phyloP scores from a whole-genome alignment of 2,329 filamentous ascomycete species.

The Monilinia laxa region DNA sequence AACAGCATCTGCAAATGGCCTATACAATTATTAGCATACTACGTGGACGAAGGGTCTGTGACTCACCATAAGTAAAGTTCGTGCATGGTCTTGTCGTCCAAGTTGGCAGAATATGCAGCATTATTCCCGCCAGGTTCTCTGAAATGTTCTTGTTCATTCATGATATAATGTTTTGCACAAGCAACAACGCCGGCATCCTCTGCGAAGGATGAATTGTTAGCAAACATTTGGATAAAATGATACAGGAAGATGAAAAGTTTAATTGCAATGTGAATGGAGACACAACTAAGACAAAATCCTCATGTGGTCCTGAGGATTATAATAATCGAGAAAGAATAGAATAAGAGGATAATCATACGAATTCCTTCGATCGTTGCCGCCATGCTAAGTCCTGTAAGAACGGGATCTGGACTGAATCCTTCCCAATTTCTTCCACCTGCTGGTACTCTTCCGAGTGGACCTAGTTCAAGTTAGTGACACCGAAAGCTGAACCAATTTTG shows the following conservation, averaged over 20 bases:
- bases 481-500: not conserved
- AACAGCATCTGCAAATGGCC: slow-evolving; percentile 55
- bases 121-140: slow-evolving; percentile 29
- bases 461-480: not conserved
- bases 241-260: too few relatives aligned
- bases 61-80: slow-evolving; percentile 56
- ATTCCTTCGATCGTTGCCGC: slow-evolving; percentile 75
- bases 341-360: not conserved
- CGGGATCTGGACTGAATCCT: slow-evolving; percentile 70
- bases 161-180: slow-evolving; percentile 70
- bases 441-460: slow-evolving; percentile 63
- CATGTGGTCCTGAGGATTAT: not conserved
- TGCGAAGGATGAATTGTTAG: not conserved
- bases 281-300: not conserved
- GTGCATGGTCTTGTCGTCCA: slow-evolving; percentile 61
- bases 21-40: slow-evolving; percentile 26
- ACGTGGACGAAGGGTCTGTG: too few relatives aligned
- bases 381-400: slow-evolving; percentile 70
- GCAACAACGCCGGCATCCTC: slow-evolving; percentile 80
- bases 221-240: not conserved
- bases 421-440: slow-evolving; percentile 71
- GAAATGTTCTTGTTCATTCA: slow-evolving; percentile 67
- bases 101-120: slow-evolving; percentile 63
- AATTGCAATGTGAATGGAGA: not conserved
- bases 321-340: not conserved